These are phyloP conservation scores for Xylaria venustula DNA, from an alignment of 495 filamentous ascomycete species.

Conservation along the genomic window DNA sequence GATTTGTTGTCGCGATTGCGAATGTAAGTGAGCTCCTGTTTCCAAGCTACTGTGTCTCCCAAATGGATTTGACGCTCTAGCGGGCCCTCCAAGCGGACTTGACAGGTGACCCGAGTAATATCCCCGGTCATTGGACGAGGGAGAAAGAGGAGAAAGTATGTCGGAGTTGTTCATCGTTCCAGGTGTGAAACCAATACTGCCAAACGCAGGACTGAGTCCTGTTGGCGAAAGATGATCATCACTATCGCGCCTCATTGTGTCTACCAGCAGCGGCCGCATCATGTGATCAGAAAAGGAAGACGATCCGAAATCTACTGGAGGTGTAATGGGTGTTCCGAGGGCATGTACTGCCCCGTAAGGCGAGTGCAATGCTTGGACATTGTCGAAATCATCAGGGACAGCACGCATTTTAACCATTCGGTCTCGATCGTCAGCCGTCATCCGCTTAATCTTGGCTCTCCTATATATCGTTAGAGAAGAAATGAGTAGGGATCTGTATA, in stretches of 20 bases:
- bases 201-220: constrained; percentile 61
- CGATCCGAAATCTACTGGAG: constrained; percentile 53
- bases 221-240: constrained; percentile 60
- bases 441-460: constrained; percentile 90
- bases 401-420: constrained; percentile 92
- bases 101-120: constrained; percentile 52
- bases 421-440: constrained; percentile 90
- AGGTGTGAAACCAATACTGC: constrained; percentile 58
- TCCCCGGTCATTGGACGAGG: constrained; percentile 50
- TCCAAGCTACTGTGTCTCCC: constrained; percentile 50
- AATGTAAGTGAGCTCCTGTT: constrained; percentile 46
- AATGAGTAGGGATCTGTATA: not conserved
- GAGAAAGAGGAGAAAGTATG: constrained; percentile 54
- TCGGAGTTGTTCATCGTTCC: constrained; percentile 46
- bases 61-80: constrained; percentile 57
- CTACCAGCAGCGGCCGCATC: constrained; percentile 61
- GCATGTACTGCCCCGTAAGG: constrained; percentile 60
- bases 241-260: constrained; percentile 55
- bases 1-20: constrained; percentile 43
- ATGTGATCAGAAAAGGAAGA: constrained; percentile 53
- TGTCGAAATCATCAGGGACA: constrained; percentile 89
- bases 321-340: constrained; percentile 54
- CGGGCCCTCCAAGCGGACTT: constrained; percentile 43
- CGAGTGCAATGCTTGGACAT: constrained; percentile 84
- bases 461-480: constrained; percentile 48